A percentile compares a stretch with the other conserved stretches of the same genome.
Evolutionary conservation across 495 filamentous ascomycete genomes (phyloP).

Genomic region (Physcia stellaris): DNA sequence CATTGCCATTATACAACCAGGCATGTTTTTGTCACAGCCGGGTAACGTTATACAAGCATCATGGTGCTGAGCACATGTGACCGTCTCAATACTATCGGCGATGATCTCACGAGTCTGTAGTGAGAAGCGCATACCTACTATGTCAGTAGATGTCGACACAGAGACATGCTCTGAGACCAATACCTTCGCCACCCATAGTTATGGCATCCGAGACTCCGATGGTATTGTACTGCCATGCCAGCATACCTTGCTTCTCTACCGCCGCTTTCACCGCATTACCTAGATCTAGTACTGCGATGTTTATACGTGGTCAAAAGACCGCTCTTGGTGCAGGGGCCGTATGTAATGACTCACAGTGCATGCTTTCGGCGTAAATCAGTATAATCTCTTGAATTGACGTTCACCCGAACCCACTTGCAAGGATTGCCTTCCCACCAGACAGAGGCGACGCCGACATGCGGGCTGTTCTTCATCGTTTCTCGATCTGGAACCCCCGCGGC

Average conservation of each 20-base stretch:
- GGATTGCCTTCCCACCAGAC: slow-evolving; percentile 99
- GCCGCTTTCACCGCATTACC: slow-evolving; percentile 82
- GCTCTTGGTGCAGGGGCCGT: too few species aligned
- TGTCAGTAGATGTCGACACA: slow-evolving; percentile 5
- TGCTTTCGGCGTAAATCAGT: slow-evolving; percentile 17
- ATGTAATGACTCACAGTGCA: slow-evolving; percentile 19
- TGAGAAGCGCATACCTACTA: slow-evolving; percentile 82
- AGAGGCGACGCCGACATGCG: slow-evolving; percentile 79
- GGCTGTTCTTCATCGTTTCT: slow-evolving; percentile 76
- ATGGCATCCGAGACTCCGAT: slow-evolving; percentile 90
- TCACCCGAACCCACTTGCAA: slow-evolving; percentile 40
- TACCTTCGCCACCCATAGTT: slow-evolving; percentile 92
- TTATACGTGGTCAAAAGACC: neutral
- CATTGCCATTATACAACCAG: slow-evolving; percentile 70
- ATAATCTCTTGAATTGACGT: neutral
- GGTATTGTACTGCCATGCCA: slow-evolving; percentile 90
- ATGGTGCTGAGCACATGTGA: slow-evolving; percentile 76
- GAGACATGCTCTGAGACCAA: slow-evolving; percentile 6
- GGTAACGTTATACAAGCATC: slow-evolving; percentile 93
- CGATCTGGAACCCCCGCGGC: slow-evolving; percentile 78
- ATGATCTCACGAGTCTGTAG: slow-evolving; percentile 94
- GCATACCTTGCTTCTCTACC: slow-evolving; percentile 69
- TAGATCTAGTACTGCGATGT: slow-evolving; percentile 57
- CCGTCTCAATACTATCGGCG: slow-evolving; percentile 86
- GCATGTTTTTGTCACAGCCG: slow-evolving; percentile 99